These are phyloP conservation scores for Naganishia liquefaciens DNA, from an alignment of 1,284 basidiomycete species.

Conservation along the genomic window DNA sequence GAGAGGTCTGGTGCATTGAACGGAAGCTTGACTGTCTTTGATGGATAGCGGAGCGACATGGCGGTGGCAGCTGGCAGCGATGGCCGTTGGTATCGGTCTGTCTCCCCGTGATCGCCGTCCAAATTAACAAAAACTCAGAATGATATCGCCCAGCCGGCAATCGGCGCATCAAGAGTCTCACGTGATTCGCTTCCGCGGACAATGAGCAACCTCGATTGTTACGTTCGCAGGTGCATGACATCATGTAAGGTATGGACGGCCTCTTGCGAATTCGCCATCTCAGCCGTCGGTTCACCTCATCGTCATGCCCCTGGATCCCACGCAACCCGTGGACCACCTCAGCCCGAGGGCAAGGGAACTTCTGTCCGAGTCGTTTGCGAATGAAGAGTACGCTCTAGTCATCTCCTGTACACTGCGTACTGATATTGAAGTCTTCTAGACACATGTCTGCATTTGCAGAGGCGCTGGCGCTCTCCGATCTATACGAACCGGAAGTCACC, in stretches of 20 bases:
- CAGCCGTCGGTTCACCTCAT: too few species aligned
- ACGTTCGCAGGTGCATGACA: too few species aligned
- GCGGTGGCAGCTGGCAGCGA: neutral
- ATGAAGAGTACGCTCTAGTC: conserved; percentile 62
- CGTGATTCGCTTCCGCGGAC: conserved; percentile 5
- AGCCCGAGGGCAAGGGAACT: conserved; percentile 34
- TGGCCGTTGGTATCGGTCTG: neutral
- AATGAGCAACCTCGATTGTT: neutral
- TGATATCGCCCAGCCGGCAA: neutral
- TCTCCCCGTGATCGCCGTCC: neutral
- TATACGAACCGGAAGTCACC: conserved; percentile 30
- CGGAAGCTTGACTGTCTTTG: conserved; percentile 26
- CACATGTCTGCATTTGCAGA: conserved; percentile 51
- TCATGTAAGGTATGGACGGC: neutral
- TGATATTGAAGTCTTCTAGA: conserved; percentile 32
- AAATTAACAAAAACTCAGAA: neutral
- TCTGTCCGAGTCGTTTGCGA: conserved; percentile 63
- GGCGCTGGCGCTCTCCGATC: conserved; percentile 48
- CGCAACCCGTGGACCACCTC: conserved; percentile 17
- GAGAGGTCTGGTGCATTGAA: conserved; percentile 23
- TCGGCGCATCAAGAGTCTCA: neutral
- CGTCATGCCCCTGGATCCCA: conserved; percentile 12
- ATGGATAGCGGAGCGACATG: conserved; percentile 22
- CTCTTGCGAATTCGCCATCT: neutral
- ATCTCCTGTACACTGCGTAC: neutral